A percentile compares a stretch with the other conserved stretches of the same genome.
These are phyloP conservation scores for Dipteronia sinensis DNA, from an alignment of 345 rosid genomes.

Conservation along the genomic window DNA sequence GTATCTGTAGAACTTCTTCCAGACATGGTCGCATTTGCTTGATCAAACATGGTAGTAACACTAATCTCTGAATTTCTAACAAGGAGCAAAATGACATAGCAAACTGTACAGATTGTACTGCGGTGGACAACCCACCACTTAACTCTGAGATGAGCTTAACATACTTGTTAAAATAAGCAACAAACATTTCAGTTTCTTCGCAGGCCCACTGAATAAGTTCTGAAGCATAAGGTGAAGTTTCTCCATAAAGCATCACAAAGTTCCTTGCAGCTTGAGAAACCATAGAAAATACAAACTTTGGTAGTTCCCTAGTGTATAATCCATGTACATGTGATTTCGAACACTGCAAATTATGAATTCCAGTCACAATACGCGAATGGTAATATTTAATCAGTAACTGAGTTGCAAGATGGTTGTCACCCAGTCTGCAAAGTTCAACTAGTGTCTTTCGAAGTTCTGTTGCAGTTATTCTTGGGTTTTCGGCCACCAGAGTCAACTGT, in stretches of 20 bases:
- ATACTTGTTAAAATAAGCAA: conserved; percentile 34
- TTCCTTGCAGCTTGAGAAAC: conserved; percentile 66
- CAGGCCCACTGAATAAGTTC: conserved; percentile 54
- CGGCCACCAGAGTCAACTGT: conserved; percentile 44
- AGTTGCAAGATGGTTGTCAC: conserved; percentile 44
- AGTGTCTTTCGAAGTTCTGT: conserved; percentile 60
- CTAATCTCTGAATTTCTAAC: conserved; percentile 47
- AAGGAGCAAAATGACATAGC: conserved; percentile 51
- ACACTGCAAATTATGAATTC: conserved; percentile 37
- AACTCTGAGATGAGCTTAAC: conserved; percentile 45
- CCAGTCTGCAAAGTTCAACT: conserved; percentile 48
- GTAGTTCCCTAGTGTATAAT: conserved; percentile 45
- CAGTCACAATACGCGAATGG: conserved; percentile 47
- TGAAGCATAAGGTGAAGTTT: conserved; percentile 37
- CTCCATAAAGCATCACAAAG: conserved; percentile 51
- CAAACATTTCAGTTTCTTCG: conserved; percentile 49
- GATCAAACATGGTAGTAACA: conserved; percentile 41
- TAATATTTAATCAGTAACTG: conserved; percentile 54
- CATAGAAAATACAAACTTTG: conserved; percentile 54
- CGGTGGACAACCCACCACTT: conserved; percentile 42
- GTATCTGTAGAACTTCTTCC: conserved; percentile 49
- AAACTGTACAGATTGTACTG: conserved; percentile 49
- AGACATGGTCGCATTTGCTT: conserved; percentile 44
- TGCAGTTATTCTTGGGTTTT: conserved; percentile 52
- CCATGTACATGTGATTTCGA: conserved; percentile 31